A percentile compares a stretch with the other conserved stretches of the same genome.
Conservation (phyloP, 164 flowering plant genomes). For the Magnolia kwangsiensis region DNA sequence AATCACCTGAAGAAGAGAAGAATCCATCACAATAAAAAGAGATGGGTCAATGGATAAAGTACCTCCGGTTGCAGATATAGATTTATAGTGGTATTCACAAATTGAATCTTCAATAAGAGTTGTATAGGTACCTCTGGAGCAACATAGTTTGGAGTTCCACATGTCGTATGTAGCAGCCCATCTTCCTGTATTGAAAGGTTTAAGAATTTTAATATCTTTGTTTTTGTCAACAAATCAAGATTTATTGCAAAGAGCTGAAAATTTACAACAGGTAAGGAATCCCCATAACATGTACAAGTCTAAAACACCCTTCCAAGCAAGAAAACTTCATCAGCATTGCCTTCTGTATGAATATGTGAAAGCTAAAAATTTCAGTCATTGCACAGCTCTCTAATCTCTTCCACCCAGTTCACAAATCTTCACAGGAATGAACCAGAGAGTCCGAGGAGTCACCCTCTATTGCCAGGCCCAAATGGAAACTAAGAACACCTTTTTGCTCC, state of each 20-base stretch:
- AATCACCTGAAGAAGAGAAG: conserved; percentile 53
- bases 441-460: no score
- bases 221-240: neutral
- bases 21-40: neutral
- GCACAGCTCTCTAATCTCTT: no score
- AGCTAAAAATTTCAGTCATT: no score
- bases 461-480: no score
- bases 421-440: no score
- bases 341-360: no score
- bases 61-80: neutral
- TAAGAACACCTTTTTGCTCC: no score
- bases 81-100: neutral
- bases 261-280: no score
- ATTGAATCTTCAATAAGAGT: neutral
- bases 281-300: no score
- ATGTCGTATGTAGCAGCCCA: conserved; percentile 92
- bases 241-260: neutral
- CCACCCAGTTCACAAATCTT: no score
- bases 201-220: neutral
- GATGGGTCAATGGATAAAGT: neutral
- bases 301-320: no score
- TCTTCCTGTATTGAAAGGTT: conserved; percentile 56
- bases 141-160: conserved; percentile 98
- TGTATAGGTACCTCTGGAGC: conserved; percentile 77
- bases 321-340: no score